Evolutionary conservation across 768 basidiomycete genomes (phyloP).

Genomic region (Mycena leptocephala): DNA sequence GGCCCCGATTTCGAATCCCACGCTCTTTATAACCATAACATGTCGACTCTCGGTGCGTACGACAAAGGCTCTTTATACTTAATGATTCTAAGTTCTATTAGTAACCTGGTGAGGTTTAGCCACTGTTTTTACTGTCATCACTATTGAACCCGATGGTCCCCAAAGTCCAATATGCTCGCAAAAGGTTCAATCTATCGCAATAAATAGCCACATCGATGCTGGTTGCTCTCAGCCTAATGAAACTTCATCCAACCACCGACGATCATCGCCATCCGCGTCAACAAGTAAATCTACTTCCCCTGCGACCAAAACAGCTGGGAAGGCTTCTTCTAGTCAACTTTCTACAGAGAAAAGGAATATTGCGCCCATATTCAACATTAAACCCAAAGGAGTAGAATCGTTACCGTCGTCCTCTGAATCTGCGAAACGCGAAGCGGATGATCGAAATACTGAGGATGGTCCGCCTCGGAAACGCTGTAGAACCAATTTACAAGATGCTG

Average conservation of each 20-base stretch:
- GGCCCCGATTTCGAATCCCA: neutral
- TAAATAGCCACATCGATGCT: conserved; percentile 70
- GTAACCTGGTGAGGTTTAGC: conserved; percentile 17
- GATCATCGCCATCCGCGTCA: conserved; percentile 29
- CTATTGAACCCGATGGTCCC: neutral
- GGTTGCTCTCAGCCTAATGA: conserved; percentile 49
- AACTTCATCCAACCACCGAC: conserved; percentile 22
- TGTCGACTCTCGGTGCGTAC: conserved; percentile 7
- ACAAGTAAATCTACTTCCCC: conserved; percentile 40
- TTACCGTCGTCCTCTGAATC: conserved; percentile 14
- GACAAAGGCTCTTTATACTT: neutral
- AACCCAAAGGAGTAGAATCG: conserved; percentile 12
- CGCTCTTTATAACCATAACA: neutral
- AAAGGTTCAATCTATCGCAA: conserved; percentile 56
- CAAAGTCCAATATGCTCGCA: conserved; percentile 67
- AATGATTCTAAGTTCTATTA: neutral
- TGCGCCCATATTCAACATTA: conserved; percentile 46
- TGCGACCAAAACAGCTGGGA: neutral
- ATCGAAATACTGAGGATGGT: conserved; percentile 21
- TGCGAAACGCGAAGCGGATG: conserved; percentile 23
- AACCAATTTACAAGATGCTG: conserved; percentile 49
- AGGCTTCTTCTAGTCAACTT: conserved; percentile 14
- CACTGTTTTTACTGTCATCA: too few relatives aligned
- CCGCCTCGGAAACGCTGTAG: conserved; percentile 41
- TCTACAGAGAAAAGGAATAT: conserved; percentile 6